Base-by-base conservation (phyloP, 345 rosid species). In the Kernera saxatilis region DNA sequence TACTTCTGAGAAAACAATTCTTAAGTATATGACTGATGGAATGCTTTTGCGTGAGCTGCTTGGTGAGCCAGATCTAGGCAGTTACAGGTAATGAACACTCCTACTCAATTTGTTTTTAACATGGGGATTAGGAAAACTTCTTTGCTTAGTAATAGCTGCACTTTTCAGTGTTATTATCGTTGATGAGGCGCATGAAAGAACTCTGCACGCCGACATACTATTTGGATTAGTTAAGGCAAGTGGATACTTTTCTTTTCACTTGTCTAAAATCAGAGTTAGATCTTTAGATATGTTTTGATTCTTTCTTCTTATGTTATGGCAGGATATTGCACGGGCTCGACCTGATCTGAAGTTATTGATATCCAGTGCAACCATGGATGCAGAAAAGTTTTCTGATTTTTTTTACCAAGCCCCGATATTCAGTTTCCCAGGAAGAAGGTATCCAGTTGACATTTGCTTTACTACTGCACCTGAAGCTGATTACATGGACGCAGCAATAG, bases 111-210 rank as follows among this genome's bases (percentile, higher is more conserved):
- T 8, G 5, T 23, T 32, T 11, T 52, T 52, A n/a, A 7, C 15
- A 9, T 40, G 25, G 4, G 29, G 26, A 51, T 7, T 52, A 10
- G 7, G 35, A 13, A 25, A 43, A 4, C 44, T 62, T 35, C n/a
- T 54, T 53, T 60, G 30, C 67, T 71, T 60, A 55, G 26, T 39
- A 25, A n/a, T 19, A n/a, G 15, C 23, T 60, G 21, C 59, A 41
- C 75, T 68, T 77, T 77, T 69, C 81, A 89, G 95, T 59, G 91
- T 91, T 36, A 75, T 88, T 61, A 88, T 91, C 86, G 97, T 91
- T 69, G 97, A 91, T 58, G 95, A 91, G 82, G 92, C 97, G n/a
- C 97, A 91, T 77, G 96, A 91, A 86, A 91, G 97, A 81, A 91
- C 96, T 17, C 75, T 91, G 65, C 84, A 87, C 6, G 88, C 97